phyloP scores from a whole-genome alignment of 257 asterid genomes.

The Nicotiana tabacum region DNA sequence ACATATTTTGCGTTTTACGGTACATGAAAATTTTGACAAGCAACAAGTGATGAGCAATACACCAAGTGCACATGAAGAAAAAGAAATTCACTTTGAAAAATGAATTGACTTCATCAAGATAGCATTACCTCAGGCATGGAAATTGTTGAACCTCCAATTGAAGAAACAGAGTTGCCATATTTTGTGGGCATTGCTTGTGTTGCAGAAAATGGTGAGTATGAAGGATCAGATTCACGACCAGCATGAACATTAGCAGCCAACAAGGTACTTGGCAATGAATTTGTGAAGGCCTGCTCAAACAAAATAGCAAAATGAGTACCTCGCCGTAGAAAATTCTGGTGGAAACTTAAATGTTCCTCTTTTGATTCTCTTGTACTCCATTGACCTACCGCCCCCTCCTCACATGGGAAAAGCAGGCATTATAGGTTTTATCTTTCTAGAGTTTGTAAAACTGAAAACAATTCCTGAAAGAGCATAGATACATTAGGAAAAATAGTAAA shows the following conservation, averaged over 20 bases:
- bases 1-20: background rate
- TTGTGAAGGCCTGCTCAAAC: constrained; percentile 47
- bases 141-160: constrained; percentile 45
- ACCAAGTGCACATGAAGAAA: background rate
- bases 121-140: constrained; percentile 68
- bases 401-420: background rate
- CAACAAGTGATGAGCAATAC: background rate
- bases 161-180: constrained; percentile 53
- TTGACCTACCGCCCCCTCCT: background rate
- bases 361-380: constrained; percentile 1
- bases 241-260: constrained; percentile 52
- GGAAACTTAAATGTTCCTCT: background rate
- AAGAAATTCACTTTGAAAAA: background rate
- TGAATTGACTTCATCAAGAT: background rate
- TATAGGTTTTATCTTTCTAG: background rate
- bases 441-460: background rate
- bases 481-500: background rate
- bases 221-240: constrained; percentile 65
- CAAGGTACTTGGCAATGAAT: constrained; percentile 50
- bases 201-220: constrained; percentile 49
- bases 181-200: constrained; percentile 51
- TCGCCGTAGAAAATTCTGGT: background rate
- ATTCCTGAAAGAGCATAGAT: background rate
- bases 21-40: background rate
- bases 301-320: constrained; percentile 9